Conservation (phyloP, 768 basidiomycete species). For the Megacollybia marginata region DNA sequence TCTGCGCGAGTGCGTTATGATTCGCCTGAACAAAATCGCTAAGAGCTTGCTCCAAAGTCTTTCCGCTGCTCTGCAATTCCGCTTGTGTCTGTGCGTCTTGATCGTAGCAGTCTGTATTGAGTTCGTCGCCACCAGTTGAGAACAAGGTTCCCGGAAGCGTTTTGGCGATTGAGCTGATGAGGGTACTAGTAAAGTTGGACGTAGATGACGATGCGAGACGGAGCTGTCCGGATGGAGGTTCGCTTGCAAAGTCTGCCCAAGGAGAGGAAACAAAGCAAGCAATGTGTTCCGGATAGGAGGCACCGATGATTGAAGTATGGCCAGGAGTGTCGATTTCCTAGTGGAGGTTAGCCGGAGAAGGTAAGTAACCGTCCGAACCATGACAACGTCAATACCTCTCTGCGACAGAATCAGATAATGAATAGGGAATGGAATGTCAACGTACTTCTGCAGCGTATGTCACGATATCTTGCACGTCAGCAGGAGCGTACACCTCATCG, state of each 20-base stretch:
- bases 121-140: conserved; percentile 25
- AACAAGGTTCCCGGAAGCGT: conserved; percentile 19
- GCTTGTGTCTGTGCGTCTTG: no score
- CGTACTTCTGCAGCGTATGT: conserved; percentile 64
- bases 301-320: conserved; percentile 61
- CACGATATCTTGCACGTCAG: conserved; percentile 54
- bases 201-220: conserved; percentile 39
- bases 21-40: conserved; percentile 50
- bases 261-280: conserved; percentile 56
- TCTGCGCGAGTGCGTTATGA: conserved; percentile 43
- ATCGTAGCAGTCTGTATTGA: conserved; percentile 37
- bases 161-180: conserved; percentile 36
- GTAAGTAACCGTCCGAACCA: conserved; percentile 21
- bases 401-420: conserved; percentile 13
- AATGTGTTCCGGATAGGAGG: conserved; percentile 64
- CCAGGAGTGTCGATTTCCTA: conserved; percentile 83
- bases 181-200: conserved; percentile 40
- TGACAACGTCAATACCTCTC: conserved; percentile 68
- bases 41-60: no score
- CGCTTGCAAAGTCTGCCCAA: conserved; percentile 55
- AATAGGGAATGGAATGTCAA: conserved; percentile 9
- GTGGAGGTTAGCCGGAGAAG: not conserved
- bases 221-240: conserved; percentile 81
- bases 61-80: no score
- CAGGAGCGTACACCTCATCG: conserved; percentile 40